These are phyloP conservation scores for Themeda triandra DNA, from an alignment of 176 grass and related monocot genomes.

Conservation along the genomic window DNA sequence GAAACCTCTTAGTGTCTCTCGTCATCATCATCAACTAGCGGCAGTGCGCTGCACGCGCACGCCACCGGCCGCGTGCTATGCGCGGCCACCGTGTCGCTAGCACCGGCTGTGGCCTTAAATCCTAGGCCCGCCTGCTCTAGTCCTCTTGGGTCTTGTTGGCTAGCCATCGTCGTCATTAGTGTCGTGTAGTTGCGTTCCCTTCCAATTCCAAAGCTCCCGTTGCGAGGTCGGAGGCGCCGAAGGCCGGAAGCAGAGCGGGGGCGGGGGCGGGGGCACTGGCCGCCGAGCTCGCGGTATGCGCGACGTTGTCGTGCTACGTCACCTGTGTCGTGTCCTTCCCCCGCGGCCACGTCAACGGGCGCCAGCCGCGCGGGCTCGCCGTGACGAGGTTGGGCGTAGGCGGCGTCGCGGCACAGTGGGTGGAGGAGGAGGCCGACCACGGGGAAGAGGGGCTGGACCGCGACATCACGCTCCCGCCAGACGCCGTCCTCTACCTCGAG, in stretches of 20 bases:
- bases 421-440: neutral
- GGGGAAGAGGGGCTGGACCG: neutral
- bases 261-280: neutral
- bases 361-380: rapidly evolving
- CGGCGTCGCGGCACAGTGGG: neutral
- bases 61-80: neutral
- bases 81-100: neutral
- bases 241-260: neutral
- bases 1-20: neutral
- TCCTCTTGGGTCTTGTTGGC: too few species aligned
- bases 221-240: neutral
- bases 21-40: neutral
- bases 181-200: neutral
- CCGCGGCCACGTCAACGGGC: neutral
- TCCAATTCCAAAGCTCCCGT: neutral
- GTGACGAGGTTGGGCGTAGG: too few species aligned
- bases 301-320: neutral
- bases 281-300: neutral
- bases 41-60: neutral
- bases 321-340: neutral
- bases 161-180: neutral
- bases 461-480: constrained; percentile 25
- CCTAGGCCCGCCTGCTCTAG: neutral
- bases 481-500: constrained; percentile 54
- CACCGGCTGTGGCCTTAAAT: neutral